Evolutionary conservation across 2,329 filamentous ascomycete genomes (phyloP), one percentile per base, ranked within the genome.

Genomic region (Alternaria consortialis): DNA sequence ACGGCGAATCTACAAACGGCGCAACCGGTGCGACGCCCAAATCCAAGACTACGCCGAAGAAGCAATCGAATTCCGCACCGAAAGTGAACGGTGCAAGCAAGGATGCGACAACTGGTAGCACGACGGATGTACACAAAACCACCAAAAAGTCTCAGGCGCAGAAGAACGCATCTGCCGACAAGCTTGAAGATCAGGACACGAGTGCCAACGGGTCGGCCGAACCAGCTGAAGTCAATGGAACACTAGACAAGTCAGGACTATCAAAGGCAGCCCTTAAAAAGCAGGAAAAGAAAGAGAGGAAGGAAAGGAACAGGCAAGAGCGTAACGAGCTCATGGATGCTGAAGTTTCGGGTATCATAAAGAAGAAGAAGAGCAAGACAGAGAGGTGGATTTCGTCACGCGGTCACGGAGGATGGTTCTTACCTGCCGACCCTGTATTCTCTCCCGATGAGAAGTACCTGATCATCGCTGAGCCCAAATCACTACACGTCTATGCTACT

Each of bases 401-500:
- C n/a, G 76, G 83, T 7, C 74, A 81, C 31, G 87, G 85, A 40
- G 87, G 87, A 23, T 83, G 83, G 56, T 86, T 87, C 69, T 78
- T 85, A 57, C 78, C 84, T 46, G 74, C 85, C 51, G 85, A 89
- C 68, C 85, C 87, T 6, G 71, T 87, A 8, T 85, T 89, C 71
- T 84, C 86, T 3, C 64, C 67, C n/a, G 85, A 89, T 73, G 85
- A 87, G 67, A 83, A 84, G 80, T 85, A 75, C 78, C 77, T 97
- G 39, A 88, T 97, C 58, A 78, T 97, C 57, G 87, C 90, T 32
- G 92, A 92, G 72, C 86, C 89, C 62, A 89, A 87, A 29, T 90
- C 90, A 9, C 83, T 97, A 55, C 91, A 93, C 75, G 85, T 97
- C 27, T 97, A 95, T 79, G 91, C 91, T 2, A 87, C 92, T 31